Evolutionary conservation across 768 basidiomycete genomes (phyloP), one percentile per base, ranked within the genome.

Genomic region (Termitomyces sp.): DNA sequence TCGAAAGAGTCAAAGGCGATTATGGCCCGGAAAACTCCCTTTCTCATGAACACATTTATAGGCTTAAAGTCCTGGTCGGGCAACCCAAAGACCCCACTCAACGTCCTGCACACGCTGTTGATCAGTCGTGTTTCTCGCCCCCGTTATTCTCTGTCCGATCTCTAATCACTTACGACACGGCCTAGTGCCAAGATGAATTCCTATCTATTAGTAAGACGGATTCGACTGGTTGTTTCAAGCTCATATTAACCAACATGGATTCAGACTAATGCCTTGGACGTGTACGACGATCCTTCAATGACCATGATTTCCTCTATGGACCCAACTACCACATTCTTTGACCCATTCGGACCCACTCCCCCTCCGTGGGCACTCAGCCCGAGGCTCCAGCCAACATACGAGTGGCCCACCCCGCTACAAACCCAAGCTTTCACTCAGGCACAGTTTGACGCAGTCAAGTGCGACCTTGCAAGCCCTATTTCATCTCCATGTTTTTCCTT

Each of bases 141-240:
- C 54, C 21, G n/a, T 11, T 49, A 22, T 57, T 42, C 38, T 45
- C 35, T 37, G 30, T 44, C 35, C 53, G 43, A 44, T 56, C 43
- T 51, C 34, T 56, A 51, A 53, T 58, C 43, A 19, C 43, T 55
- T 49, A 26, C 34, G 30, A 55, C 55, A 21, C 48, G 51, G 57
- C 58, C 59, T 42, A 58, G 58, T 22, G 57, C 61, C 43, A 55
- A 42, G 19, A 63, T 61, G 60, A 49, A 57, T 28, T 55, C 58
- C 34, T 57, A 46, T 45, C 11, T 61, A 51, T 53, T 49, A 51
- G 62, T 63, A n/a, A 49, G 55, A 21, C 12, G 14, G 15, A 7
- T 43, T 43, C 42, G 2, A 41, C n/a, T 28, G 28, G 6, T 41
- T 19, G 30, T n/a, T 17, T 17, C 9, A 42, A 43, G 10, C 30